Evolutionary conservation across 78 protist species (phyloP), one percentile per base, ranked within the genome.

Genomic region (Planoprotostelium fungivorum): DNA sequence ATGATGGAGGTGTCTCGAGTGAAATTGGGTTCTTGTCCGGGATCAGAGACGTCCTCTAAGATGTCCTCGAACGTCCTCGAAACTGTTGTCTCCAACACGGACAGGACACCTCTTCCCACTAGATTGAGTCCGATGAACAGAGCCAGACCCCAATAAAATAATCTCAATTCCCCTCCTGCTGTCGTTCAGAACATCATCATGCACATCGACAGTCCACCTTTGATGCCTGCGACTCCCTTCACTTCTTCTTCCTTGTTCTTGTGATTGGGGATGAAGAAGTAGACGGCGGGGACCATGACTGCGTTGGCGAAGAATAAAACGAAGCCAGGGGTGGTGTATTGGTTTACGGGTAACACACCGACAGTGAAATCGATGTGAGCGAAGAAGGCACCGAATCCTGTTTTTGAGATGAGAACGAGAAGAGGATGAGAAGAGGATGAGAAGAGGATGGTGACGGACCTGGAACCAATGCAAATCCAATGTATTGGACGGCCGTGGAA

Each of bases 381-480:
- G 16, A 51, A 51, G 73, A 51, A 51, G 5, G 73, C 73, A 25
- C 73, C 73, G 16, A 51, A 51, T 16, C 73, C 73, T 51, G n/a
- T n/a, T n/a, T n/a, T n/a, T n/a, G n/a, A n/a, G n/a, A n/a, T n/a
- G n/a, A n/a, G n/a, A n/a, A n/a, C n/a, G n/a, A n/a, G 73, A 51
- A 51, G 16, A 51, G 73, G 5, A 5, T 51, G 31, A 51, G 73
- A 51, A 51, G 16, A 51, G 5, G 5, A 5, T 51, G 31, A 5
- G 73, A 51, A 51, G 5, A 51, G 5, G 5, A 5, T 5, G 16
- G 73, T 25, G 16, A 51, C 73, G 5, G 73, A 51, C 73, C 39
- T 38, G 92, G 92, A 1, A 89, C 87, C 10, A 86, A 34, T 0
- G 92, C 92, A 51, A 90, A 90, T 1, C 92, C 92, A 38, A 90